These are phyloP conservation scores for Agrocybe chaxingu DNA, from an alignment of 768 basidiomycete species.

Conservation along the genomic window DNA sequence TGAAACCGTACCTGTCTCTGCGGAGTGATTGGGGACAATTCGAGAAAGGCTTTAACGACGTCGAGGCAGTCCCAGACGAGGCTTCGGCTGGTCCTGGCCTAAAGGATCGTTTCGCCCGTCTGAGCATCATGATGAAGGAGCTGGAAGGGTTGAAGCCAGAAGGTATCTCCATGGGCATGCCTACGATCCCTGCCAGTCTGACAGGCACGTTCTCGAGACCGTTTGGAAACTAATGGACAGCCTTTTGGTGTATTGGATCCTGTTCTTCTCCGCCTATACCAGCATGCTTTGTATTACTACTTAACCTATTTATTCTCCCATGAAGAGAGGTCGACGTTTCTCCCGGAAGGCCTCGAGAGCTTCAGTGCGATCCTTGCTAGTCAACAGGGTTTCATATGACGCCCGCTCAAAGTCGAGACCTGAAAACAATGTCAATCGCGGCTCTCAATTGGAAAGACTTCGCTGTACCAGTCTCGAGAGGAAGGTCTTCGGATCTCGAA, in stretches of 20 bases:
- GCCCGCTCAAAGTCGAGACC: constrained; percentile 92
- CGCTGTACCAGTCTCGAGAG: constrained; percentile 66
- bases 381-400: constrained; percentile 77
- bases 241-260: constrained; percentile 15
- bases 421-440: constrained; percentile 16
- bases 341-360: constrained; percentile 85
- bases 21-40: constrained; percentile 90
- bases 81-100: constrained; percentile 43
- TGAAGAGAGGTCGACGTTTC: constrained; percentile 77
- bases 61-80: constrained; percentile 37
- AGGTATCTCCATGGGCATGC: constrained; percentile 55
- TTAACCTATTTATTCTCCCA: constrained; percentile 58
- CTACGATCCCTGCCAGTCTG: constrained; percentile 51
- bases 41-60: constrained; percentile 75
- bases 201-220: constrained; percentile 53
- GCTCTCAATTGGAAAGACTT: neutral
- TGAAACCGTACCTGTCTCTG: constrained; percentile 88
- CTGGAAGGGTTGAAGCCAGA: constrained; percentile 69
- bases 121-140: constrained; percentile 88
- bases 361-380: constrained; percentile 74
- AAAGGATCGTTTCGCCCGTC: constrained; percentile 63
- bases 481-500: constrained; percentile 72
- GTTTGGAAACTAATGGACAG: constrained; percentile 28
- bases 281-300: constrained; percentile 18
- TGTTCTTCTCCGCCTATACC: constrained; percentile 13